These are phyloP conservation scores for Zasmidium citrigriseum DNA, from an alignment of 2,329 filamentous ascomycete species.

Conservation along the genomic window DNA sequence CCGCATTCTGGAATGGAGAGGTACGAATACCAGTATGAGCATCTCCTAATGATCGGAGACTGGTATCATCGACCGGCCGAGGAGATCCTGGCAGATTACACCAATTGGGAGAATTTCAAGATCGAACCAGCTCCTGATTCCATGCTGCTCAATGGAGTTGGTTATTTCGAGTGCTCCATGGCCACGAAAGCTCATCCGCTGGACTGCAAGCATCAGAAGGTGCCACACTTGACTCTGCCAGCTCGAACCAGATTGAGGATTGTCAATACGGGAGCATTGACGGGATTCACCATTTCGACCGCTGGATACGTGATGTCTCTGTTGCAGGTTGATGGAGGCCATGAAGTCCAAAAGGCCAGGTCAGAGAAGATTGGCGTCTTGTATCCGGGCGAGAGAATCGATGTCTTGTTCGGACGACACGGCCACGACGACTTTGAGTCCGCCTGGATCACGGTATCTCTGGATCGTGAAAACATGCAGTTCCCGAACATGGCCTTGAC, in stretches of 20 bases:
- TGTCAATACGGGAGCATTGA: slow-evolving; percentile 46
- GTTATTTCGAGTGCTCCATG: slow-evolving; percentile 48
- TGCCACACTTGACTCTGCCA: slow-evolving; percentile 7
- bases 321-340: slow-evolving; percentile 45
- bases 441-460: slow-evolving; percentile 13
- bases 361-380: slow-evolving; percentile 42
- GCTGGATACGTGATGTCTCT: slow-evolving; percentile 8
- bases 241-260: slow-evolving; percentile 28
- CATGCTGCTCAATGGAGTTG: slow-evolving; percentile 49
- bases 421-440: background rate
- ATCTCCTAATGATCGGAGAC: slow-evolving; percentile 49
- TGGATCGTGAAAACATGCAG: slow-evolving; percentile 42
- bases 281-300: slow-evolving; percentile 35
- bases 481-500: slow-evolving; percentile 46
- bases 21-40: slow-evolving; percentile 36
- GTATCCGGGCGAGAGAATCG: slow-evolving; percentile 48
- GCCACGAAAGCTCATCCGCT: slow-evolving; percentile 45
- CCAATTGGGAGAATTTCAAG: slow-evolving; percentile 43
- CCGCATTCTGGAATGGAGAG: background rate
- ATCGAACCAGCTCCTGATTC: slow-evolving; percentile 51
- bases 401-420: slow-evolving; percentile 33
- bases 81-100: slow-evolving; percentile 48
- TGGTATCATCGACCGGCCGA: slow-evolving; percentile 48
- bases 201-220: slow-evolving; percentile 40
- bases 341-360: slow-evolving; percentile 31